Percentiles rank a stretch among this genome's conserved stretches.
These are phyloP conservation scores for Kurtzmaniella quercitrusa DNA, from an alignment of 1,139 yeast genomes.

Conservation along the genomic window DNA sequence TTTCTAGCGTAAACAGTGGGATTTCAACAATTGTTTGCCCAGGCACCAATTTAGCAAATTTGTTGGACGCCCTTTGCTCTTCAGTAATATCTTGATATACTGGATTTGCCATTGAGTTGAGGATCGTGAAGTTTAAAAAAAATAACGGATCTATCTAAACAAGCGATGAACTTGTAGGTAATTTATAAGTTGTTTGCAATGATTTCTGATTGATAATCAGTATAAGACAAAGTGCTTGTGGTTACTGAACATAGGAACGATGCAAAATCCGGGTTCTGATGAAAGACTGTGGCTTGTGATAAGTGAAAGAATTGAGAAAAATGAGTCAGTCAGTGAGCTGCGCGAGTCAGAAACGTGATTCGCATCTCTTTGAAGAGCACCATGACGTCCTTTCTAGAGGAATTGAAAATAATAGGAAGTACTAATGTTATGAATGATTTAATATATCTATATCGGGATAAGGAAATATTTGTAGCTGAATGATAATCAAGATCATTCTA, in stretches of 20 bases:
- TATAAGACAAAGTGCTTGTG: conserved; percentile 15
- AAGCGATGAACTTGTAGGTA: neutral
- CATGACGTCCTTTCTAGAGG: too few species aligned
- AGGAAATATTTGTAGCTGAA: too few species aligned
- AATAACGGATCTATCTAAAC: neutral
- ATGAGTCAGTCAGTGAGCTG: neutral
- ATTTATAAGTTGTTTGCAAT: neutral
- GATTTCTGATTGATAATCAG: conserved; percentile 7
- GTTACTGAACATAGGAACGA: conserved; percentile 10
- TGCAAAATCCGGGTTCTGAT: neutral
- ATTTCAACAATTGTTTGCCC: conserved; percentile 78
- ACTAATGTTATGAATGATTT: too few species aligned
- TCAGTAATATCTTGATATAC: conserved; percentile 35
- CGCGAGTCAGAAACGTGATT: neutral
- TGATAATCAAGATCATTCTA: too few species aligned
- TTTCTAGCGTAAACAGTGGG: conserved; percentile 74
- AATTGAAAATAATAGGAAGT: too few species aligned
- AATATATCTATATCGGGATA: too few species aligned
- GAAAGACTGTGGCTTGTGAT: neutral
- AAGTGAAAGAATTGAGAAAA: too few species aligned
- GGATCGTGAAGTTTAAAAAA: neutral
- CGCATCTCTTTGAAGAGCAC: neutral
- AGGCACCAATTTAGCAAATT: conserved; percentile 69
- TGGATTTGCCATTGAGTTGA: neutral
- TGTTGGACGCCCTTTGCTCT: conserved; percentile 51